Base-by-base conservation (phyloP, 306 rosid species). In the Lathyrus sativus region DNA sequence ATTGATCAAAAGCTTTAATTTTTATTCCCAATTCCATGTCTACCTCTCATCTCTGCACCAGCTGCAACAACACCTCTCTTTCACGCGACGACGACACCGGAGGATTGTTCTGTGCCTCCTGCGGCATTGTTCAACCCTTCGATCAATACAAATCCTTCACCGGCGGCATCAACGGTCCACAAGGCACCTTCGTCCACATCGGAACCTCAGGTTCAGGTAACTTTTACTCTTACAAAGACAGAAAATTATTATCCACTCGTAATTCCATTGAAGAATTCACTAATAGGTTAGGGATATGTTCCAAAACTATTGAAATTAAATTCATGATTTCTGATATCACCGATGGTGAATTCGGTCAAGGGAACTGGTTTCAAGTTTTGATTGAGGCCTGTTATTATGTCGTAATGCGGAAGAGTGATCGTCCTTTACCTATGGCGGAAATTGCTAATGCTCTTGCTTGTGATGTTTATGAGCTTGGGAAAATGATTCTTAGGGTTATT, bases 361-460 rank as follows among this genome's bases (percentile, higher is more conserved):
- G 97, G 3, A 43, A 71, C 22, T 91, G 92, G 97, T 81, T 91
- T 65, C 62, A 65, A 1, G 76, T 91, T 15, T 71, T 91, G 46
- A 74, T 86, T 17, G 96, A 89, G 6, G 96, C 93, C 48, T 78
- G n/a, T n/a, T 78, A 84, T 33, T 88, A 88, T 50, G 83, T 88
- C 2, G 78, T 74, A 2, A 91, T 86, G 96, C 81, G 96, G 11
- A 80, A 53, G 37, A 85, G 79, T 19, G 78, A 60, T 18, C 67
- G 68, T 2, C 68, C 91, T 6, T 58, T 86, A 46, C 81, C 96
- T 1, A 86, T 88, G 77, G 80, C 88, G 0, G 89, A 86, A 70
- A 82, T 88, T 2, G 84, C 81, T 5, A 74, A 77, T 0, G 80
- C 45, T 0, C 73, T 85, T 22, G 85, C 54, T 1, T 81, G 85